Percentiles rank a stretch among this genome's conserved stretches.
phyloP scores from a whole-genome alignment of 2,329 filamentous ascomycete genomes.

The Phialophora macrospora region DNA sequence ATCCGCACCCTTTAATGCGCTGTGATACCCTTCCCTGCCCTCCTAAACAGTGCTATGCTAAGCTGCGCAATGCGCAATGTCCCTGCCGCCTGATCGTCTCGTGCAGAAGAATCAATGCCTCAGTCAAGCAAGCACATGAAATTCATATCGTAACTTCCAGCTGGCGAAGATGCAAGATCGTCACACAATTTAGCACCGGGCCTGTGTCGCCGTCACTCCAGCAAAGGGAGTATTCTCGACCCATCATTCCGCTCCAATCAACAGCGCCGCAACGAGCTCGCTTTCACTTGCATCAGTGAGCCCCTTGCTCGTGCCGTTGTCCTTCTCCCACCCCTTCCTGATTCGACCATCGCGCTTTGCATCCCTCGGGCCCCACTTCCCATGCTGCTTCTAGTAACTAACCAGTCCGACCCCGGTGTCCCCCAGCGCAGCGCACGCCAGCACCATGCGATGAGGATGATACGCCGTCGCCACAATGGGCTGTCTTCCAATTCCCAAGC shows the following conservation, averaged over 20 bases:
- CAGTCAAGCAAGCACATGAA: neutral
- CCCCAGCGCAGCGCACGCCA: constrained; percentile 83
- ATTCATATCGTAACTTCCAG: neutral
- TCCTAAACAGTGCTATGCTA: neutral
- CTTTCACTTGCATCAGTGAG: neutral
- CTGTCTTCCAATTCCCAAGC: constrained; percentile 28
- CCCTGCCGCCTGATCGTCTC: neutral
- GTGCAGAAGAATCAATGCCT: neutral
- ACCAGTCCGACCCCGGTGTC: constrained; percentile 80
- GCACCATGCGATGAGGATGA: constrained; percentile 90
- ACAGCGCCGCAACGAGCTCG: neutral
- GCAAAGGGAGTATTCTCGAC: neutral
- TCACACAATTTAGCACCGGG: neutral
- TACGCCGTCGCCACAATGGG: constrained; percentile 90
- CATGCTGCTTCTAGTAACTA: constrained; percentile 22
- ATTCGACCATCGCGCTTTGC: neutral
- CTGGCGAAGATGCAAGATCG: neutral
- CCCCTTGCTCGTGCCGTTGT: neutral
- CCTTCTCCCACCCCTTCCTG: neutral
- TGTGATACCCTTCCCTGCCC: neutral
- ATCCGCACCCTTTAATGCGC: neutral
- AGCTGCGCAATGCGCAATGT: neutral
- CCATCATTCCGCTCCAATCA: neutral
- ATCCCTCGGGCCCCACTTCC: neutral
- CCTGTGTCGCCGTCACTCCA: neutral